Base-by-base conservation (phyloP, 192 early-diverging fungal species). In the Fimicolochytrium jonesii region DNA sequence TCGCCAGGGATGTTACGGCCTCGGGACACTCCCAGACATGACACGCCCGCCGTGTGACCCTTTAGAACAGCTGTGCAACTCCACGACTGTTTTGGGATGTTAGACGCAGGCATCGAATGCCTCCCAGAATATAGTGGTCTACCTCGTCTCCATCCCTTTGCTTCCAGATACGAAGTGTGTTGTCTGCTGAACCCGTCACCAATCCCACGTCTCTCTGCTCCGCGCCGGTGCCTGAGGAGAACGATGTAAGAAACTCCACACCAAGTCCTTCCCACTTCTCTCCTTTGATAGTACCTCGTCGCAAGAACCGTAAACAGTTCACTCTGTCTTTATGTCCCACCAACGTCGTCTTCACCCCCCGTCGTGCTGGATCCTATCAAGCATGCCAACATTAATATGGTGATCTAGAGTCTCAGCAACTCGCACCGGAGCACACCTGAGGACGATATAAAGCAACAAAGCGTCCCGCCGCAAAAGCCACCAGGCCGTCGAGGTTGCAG, bases 131-230 rank as follows among this genome's bases (percentile, higher is more conserved):
- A 25, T 31, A 18, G 6, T 44, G 22, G 22, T 34, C n/a, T n/a
- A n/a, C n/a, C n/a, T n/a, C n/a, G n/a, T n/a, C n/a, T n/a, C n/a
- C n/a, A n/a, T n/a, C 43, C 4, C 43, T 58, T 13, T 53, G 66
- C 59, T 77, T 77, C 93, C 93, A 95, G 0, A 93, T 67, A 2
- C 88, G 79, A 0, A 78, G 84, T 0, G 90, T 90, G 59, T 77
- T 77, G 61, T 93, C 92, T 3, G 88, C 87, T 2, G 90, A 88
- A 13, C 86, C 93, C 15, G 89, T 88, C 20, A 92, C 79, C 2
- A 93, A 69, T 10, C 80, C 85, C 17, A 85, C 75, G 25, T 81
- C 82, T 15, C 44, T 68, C n/a, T 79, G 79, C 49, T 49, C 18
- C 13, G 15, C 2, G 18, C 22, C 4, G 15, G 13, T 61, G 33